Conservation (phyloP, 2,329 filamentous ascomycete species). For the Penicillium aurantiogriseum region DNA sequence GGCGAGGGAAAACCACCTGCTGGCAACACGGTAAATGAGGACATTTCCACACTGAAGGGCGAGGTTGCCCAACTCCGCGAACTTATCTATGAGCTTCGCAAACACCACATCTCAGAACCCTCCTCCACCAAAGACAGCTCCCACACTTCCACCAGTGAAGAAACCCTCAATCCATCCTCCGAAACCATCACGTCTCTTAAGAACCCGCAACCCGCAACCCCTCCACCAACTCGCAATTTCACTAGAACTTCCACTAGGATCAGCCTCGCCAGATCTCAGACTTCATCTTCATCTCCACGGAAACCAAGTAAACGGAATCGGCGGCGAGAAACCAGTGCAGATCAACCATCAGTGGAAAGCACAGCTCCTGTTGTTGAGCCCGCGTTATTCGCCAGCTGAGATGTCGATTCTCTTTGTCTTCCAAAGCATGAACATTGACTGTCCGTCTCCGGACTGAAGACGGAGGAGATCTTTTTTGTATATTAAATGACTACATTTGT, state of each 20-base stretch:
- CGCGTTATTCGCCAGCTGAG: neutral
- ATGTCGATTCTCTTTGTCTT: neutral
- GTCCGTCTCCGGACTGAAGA: neutral
- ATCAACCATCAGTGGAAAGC: neutral
- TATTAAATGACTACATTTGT: slow-evolving; percentile 9
- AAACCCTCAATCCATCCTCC: slow-evolving; percentile 5
- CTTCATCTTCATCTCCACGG: neutral
- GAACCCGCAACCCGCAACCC: neutral
- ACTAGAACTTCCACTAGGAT: slow-evolving; percentile 14
- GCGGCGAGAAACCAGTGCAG: neutral
- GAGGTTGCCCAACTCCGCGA: slow-evolving; percentile 33
- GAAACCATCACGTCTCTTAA: neutral
- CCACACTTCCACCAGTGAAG: slow-evolving; percentile 3
- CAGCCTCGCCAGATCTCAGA: slow-evolving; percentile 1
- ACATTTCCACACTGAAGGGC: slow-evolving; percentile 28
- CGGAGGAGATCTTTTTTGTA: slow-evolving; percentile 1
- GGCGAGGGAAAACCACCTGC: neutral
- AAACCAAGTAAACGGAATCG: neutral
- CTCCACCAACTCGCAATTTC: slow-evolving; percentile 14
- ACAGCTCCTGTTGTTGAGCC: neutral
- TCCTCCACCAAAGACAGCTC: slow-evolving; percentile 10
- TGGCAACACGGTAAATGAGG: slow-evolving; percentile 18
- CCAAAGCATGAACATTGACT: neutral
- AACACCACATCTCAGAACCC: slow-evolving; percentile 15
- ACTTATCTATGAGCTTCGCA: slow-evolving; percentile 30